phyloP scores from a whole-genome alignment of 805 yeast genomes.

The Candida ulmi region DNA sequence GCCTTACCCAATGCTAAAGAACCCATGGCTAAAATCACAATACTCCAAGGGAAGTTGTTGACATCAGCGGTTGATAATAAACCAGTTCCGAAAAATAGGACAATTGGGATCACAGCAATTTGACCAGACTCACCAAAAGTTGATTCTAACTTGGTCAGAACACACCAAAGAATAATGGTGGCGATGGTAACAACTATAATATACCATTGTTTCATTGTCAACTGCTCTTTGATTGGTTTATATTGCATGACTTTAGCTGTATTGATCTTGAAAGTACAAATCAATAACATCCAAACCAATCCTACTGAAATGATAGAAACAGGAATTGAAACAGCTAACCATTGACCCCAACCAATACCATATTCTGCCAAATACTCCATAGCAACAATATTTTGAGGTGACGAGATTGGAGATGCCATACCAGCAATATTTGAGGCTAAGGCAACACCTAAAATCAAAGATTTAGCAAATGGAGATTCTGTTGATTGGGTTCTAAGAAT shows the following conservation, averaged over 20 bases:
- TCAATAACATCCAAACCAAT: conserved; percentile 63
- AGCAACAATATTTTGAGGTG: conserved; percentile 93
- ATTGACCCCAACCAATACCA: conserved; percentile 75
- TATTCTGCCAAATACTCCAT: conserved; percentile 71
- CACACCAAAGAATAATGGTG: conserved; percentile 88
- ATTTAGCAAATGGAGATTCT: conserved; percentile 75
- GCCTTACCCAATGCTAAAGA: conserved; percentile 93
- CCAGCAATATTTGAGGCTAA: conserved; percentile 91
- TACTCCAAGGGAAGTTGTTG: conserved; percentile 94
- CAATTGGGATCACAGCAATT: conserved; percentile 81
- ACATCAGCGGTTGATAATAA: conserved; percentile 78
- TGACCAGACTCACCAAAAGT: conserved; percentile 90
- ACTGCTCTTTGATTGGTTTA: conserved; percentile 52
- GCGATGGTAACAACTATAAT: conserved; percentile 60
- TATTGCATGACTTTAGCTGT: conserved; percentile 41
- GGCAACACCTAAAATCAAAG: conserved; percentile 85
- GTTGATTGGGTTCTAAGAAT: conserved; percentile 72
- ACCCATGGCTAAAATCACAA: conserved; percentile 95
- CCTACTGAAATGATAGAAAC: conserved; percentile 59
- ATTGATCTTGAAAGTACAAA: conserved; percentile 49
- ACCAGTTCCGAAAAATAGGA: conserved; percentile 86
- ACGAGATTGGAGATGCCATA: conserved; percentile 94
- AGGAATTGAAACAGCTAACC: conserved; percentile 88
- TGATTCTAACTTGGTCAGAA: conserved; percentile 63
- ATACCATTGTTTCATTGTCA: conserved; percentile 69